Conservation (phyloP, 1,284 basidiomycete species). For the Rhodofomes roseus region DNA sequence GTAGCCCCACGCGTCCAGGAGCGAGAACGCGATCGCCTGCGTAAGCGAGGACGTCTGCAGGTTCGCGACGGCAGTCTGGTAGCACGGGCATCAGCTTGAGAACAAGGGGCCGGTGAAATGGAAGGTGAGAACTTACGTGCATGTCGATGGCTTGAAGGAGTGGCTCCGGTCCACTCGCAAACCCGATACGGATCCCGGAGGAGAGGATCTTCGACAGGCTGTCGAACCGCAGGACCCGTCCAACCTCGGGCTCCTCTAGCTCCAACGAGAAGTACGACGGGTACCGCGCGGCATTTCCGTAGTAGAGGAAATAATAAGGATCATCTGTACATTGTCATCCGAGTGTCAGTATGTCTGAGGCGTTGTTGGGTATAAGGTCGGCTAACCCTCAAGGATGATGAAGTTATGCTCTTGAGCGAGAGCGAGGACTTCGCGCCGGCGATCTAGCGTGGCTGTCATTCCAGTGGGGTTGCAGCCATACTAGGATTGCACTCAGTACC, state of each 20-base stretch:
- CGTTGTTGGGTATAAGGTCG: slow-evolving; percentile 16
- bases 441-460: slow-evolving; percentile 67
- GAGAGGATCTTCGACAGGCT: slow-evolving; percentile 87
- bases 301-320: slow-evolving; percentile 76
- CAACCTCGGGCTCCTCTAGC: slow-evolving; percentile 51
- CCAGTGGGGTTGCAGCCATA: slow-evolving; percentile 86
- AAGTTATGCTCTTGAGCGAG: slow-evolving; percentile 77
- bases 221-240: slow-evolving; percentile 84
- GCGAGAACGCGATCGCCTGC: slow-evolving; percentile 69
- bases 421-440: slow-evolving; percentile 76
- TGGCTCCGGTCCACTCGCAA: slow-evolving; percentile 73
- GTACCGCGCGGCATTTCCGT: slow-evolving; percentile 56
- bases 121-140: slow-evolving; percentile 44
- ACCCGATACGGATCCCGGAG: slow-evolving; percentile 80
- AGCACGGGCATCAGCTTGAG: too few relatives aligned
- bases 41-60: slow-evolving; percentile 78
- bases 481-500: slow-evolving; percentile 42
- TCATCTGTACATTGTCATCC: slow-evolving; percentile 51
- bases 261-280: slow-evolving; percentile 84
- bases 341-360: slow-evolving; percentile 81
- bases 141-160: slow-evolving; percentile 76
- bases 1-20: slow-evolving; percentile 79
- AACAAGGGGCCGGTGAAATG: not conserved
- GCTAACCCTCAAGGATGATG: slow-evolving; percentile 79
- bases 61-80: slow-evolving; percentile 39